Evolutionary conservation across 2,329 filamentous ascomycete genomes (phyloP), one percentile per base, ranked within the genome.

Genomic region (Neofusicoccum sp.): DNA sequence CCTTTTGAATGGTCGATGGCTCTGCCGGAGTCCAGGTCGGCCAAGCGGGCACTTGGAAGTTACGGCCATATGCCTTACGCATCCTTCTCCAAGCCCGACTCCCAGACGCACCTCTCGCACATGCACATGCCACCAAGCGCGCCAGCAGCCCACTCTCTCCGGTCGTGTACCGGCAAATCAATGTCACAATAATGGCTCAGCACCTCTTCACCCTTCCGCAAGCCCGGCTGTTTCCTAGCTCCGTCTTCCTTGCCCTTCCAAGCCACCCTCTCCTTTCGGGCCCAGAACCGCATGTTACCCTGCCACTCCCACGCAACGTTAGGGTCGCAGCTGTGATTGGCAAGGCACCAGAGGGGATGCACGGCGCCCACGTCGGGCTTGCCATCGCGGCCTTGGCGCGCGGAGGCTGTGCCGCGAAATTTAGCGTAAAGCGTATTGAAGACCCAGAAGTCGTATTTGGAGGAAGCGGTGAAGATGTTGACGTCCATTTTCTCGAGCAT

Each of bases 221-320:
- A 87, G 0, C 91, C 91, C 0, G 84, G 84, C 1, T 77, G 34
- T 6, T 47, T 58, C 41, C 58, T 63, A 14, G 65, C 67, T 28
- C 39, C 29, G 31, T 16, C 41, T 8, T 14, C 29, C 1, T 36
- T 31, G 64, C 63, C 67, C 62, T 48, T 68, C 73, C 83, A 84
- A 5, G 84, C 77, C 4, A 89, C 80, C 41, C 86, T 80, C 66
- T 83, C 78, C 66, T 87, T 80, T 6, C 87, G 80, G 2, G 86
- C 85, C 81, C 81, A 86, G 64, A 95, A 85, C 39, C 86, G 84
- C 84, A 95, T 93, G 59, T 84, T 84, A 1, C 90, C 91, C 33
- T 89, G 88, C 92, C 93, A 97, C 71, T 96, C 91, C 95, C 95
- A 99, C 3, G 86, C 86, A 43, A 98, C 93, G 75, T 97, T 97